Evolutionary conservation across 2,329 filamentous ascomycete genomes (phyloP).

Genomic region (Scortechinia acanthostroma): DNA sequence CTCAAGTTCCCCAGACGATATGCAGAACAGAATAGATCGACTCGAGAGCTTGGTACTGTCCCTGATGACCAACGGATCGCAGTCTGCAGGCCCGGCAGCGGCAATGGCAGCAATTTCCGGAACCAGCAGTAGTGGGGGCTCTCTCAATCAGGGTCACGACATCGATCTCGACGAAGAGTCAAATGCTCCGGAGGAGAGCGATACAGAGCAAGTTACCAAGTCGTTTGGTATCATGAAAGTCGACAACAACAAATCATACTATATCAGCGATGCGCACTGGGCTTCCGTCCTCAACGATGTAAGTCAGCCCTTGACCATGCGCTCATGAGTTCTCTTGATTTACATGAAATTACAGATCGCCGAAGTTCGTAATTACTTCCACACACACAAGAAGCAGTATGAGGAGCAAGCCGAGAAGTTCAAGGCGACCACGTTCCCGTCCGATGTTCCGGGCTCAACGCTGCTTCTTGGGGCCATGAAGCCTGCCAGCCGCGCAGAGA

Average conservation of each 20-base stretch:
- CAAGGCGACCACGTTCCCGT: slow-evolving; percentile 2
- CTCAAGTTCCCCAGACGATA: slow-evolving; percentile 35
- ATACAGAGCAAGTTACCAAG: slow-evolving; percentile 2
- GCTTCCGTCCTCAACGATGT: slow-evolving; percentile 24
- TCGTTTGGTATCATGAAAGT: slow-evolving; percentile 1
- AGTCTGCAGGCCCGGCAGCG: slow-evolving; percentile 31
- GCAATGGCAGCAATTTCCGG: slow-evolving; percentile 22
- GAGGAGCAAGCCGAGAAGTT: background rate
- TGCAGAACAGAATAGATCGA: slow-evolving; percentile 48
- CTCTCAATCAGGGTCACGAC: background rate
- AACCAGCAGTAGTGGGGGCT: slow-evolving; percentile 5
- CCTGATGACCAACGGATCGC: slow-evolving; percentile 41
- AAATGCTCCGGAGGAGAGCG: background rate
- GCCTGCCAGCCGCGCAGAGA: slow-evolving; percentile 15
- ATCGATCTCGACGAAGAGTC: background rate
- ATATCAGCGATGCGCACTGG: slow-evolving; percentile 28
- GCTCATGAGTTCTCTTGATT: no score
- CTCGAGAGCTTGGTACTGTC: slow-evolving; percentile 47
- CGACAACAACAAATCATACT: slow-evolving; percentile 8
- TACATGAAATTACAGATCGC: slow-evolving; percentile 14
- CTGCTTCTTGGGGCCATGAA: slow-evolving; percentile 20
- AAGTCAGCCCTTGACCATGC: no score
- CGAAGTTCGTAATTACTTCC: slow-evolving; percentile 25
- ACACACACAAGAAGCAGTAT: slow-evolving; percentile 13
- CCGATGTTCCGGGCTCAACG: slow-evolving; percentile 9